A percentile compares a stretch with the other conserved stretches of the same genome.
phyloP scores from a whole-genome alignment of 805 yeast species.

The Naumovozyma baii region DNA sequence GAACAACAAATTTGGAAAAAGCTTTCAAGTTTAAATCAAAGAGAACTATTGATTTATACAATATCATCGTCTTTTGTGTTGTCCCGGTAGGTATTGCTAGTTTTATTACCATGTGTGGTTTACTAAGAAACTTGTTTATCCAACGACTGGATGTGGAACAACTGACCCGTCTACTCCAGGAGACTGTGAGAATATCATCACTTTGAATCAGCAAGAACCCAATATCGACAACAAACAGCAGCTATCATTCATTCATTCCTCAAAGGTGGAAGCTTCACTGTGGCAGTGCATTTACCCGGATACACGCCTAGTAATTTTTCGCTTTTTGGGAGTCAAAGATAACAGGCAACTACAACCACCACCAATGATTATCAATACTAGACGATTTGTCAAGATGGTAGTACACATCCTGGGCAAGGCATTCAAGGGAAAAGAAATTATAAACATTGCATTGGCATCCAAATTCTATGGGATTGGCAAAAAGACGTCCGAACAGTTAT shows the following conservation, averaged over 20 bases:
- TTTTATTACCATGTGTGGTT: constrained; percentile 80
- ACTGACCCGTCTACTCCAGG: constrained; percentile 16
- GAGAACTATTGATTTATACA: constrained; percentile 76
- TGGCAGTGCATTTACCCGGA: no score
- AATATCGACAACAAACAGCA: no score
- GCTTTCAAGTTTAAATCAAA: constrained; percentile 19
- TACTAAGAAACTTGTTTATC: constrained; percentile 65
- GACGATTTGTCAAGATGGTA: constrained; percentile 38
- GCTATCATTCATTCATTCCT: no score
- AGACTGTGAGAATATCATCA: background rate
- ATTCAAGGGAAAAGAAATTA: constrained; percentile 34
- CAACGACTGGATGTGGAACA: constrained; percentile 53
- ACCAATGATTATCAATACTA: no score
- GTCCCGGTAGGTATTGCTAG: constrained; percentile 97
- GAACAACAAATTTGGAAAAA: constrained; percentile 23
- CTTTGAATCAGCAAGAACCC: no score
- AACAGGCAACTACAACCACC: no score
- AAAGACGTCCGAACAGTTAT: constrained; percentile 58
- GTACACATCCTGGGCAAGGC: constrained; percentile 46
- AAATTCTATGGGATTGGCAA: constrained; percentile 84
- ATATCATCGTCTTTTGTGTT: constrained; percentile 89
- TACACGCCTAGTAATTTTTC: no score
- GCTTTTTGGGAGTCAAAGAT: no score
- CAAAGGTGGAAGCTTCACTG: no score
- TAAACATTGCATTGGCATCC: constrained; percentile 57